A percentile compares a stretch with the other conserved stretches of the same genome.
Conservation (phyloP, 1,139 yeast genomes). For the Taphrina flavorubra region DNA sequence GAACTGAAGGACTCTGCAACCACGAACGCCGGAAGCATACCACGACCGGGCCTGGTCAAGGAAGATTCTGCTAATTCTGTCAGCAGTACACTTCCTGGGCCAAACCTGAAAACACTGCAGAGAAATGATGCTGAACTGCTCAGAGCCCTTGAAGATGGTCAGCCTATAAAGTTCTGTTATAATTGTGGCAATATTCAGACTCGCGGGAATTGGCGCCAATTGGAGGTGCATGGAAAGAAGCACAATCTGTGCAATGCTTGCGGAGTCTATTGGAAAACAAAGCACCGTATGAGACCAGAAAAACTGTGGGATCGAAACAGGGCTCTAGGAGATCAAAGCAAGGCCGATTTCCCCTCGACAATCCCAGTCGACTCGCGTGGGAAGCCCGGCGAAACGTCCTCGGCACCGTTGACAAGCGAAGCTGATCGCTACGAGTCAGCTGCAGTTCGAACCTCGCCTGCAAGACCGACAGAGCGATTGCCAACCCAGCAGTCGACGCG, state of each 20-base stretch:
- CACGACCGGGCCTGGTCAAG: background rate
- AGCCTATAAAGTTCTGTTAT: conserved; percentile 26
- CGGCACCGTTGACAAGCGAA: conserved; percentile 8
- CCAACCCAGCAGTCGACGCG: background rate
- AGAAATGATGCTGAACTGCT: conserved; percentile 25
- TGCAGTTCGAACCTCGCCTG: conserved; percentile 24
- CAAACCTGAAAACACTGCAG: conserved; percentile 1
- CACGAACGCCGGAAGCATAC: background rate
- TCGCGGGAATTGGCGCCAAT: conserved; percentile 31
- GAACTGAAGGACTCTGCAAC: conserved; percentile 1
- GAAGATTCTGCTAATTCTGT: background rate
- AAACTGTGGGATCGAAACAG: conserved; percentile 48
- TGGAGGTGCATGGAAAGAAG: conserved; percentile 20
- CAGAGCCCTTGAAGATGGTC: conserved; percentile 26
- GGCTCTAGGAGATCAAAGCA: background rate
- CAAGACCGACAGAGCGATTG: conserved; percentile 3
- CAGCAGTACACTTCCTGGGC: conserved; percentile 9
- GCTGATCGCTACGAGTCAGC: conserved; percentile 8
- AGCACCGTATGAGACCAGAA: conserved; percentile 51
- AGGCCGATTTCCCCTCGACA: background rate
- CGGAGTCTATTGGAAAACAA: conserved; percentile 51
- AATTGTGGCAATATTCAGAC: conserved; percentile 36
- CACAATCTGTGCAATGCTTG: conserved; percentile 52
- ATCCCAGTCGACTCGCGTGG: background rate
- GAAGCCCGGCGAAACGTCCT: background rate